Percentiles rank a stretch among this genome's conserved stretches.
Conservation (phyloP, 1,284 basidiomycete genomes). For the Cryptococcus jaspeensis region DNA sequence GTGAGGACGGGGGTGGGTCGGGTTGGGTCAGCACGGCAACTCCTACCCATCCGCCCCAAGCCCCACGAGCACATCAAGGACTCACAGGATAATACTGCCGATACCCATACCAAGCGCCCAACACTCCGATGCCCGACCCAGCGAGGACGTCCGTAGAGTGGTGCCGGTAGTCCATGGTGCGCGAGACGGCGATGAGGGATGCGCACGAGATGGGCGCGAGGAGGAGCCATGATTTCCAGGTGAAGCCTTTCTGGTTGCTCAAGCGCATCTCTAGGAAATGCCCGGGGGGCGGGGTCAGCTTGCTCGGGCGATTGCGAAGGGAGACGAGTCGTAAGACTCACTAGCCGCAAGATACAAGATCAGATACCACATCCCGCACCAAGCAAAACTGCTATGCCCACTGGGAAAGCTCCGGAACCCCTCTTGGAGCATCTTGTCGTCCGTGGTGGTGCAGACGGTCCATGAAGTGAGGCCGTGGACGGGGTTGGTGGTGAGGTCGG, state of each 20-base stretch:
- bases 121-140: conserved; percentile 40
- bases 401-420: conserved; percentile 92
- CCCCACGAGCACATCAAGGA: background rate
- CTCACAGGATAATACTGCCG: conserved; percentile 49
- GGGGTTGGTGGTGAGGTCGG: conserved; percentile 62
- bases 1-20: background rate
- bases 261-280: conserved; percentile 79
- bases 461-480: conserved; percentile 70
- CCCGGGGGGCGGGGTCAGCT: background rate
- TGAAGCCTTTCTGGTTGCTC: conserved; percentile 75
- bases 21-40: background rate
- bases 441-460: conserved; percentile 72
- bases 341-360: conserved; percentile 55
- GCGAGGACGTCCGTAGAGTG: conserved; percentile 46
- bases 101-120: conserved; percentile 44
- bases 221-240: conserved; percentile 82
- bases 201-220: conserved; percentile 75
- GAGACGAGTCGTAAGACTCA: conserved; percentile 19
- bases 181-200: conserved; percentile 76
- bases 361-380: conserved; percentile 50
- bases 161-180: conserved; percentile 64
- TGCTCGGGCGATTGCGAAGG: background rate
- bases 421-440: conserved; percentile 63
- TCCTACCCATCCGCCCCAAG: background rate
- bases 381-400: conserved; percentile 73